phyloP scores from a whole-genome alignment of 306 rosid species.

The Clitoria ternatea region DNA sequence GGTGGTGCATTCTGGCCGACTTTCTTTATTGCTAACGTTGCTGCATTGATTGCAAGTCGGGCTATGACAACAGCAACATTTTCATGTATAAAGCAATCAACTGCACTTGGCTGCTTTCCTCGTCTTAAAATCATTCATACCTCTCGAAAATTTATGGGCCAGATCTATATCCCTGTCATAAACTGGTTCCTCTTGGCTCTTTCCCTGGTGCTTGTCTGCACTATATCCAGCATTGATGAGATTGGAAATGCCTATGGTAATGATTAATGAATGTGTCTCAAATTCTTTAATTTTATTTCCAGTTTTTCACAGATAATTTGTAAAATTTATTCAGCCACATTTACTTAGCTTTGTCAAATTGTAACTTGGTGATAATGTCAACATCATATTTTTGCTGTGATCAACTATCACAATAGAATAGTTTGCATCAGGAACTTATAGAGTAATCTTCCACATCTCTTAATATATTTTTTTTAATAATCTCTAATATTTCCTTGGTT shows the following conservation, averaged over 20 bases:
- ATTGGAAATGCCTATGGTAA: constrained; percentile 99
- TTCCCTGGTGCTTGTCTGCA: constrained; percentile 68
- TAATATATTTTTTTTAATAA: not conserved
- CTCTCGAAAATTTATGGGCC: constrained; percentile 98
- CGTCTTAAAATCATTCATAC: constrained; percentile 94
- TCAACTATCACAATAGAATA: not conserved
- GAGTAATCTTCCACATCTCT: too few relatives aligned
- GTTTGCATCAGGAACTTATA: constrained; percentile 10
- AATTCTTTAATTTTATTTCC: not conserved
- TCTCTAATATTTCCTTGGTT: constrained; percentile 13
- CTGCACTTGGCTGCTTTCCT: constrained; percentile 98
- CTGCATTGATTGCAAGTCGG: constrained; percentile 95
- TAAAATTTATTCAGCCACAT: constrained; percentile 8
- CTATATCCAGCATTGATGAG: constrained; percentile 83
- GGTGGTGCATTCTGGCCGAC: constrained; percentile 82
- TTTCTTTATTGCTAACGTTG: constrained; percentile 72
- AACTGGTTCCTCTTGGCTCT: constrained; percentile 92
- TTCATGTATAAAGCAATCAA: constrained; percentile 94
- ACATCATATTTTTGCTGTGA: not conserved
- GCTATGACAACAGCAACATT: constrained; percentile 98
- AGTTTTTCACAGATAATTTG: not conserved
- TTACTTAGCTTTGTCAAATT: constrained; percentile 6
- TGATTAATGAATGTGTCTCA: not conserved
- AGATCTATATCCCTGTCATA: constrained; percentile 88
- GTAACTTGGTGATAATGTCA: constrained; percentile 5